Evolutionary conservation across 2,329 filamentous ascomycete genomes (phyloP).

Genomic region (Nemania sp.): DNA sequence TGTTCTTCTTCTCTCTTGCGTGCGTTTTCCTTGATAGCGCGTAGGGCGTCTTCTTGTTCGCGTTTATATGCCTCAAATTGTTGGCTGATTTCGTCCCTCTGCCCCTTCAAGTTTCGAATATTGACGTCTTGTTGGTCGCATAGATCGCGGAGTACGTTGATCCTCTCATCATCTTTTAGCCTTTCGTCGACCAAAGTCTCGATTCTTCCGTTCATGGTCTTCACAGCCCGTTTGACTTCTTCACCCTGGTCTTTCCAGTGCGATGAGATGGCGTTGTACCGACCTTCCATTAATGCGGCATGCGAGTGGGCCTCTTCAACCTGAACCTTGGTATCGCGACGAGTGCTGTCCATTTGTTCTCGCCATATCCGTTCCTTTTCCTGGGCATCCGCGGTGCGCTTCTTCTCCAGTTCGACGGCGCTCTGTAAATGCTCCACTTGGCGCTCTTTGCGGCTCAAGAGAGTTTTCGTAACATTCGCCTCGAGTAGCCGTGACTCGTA

Average conservation of each 20-base stretch:
- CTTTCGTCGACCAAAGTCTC: conserved; percentile 58
- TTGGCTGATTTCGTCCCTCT: conserved; percentile 63
- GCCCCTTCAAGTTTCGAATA: conserved; percentile 59
- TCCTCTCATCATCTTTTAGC: conserved; percentile 63
- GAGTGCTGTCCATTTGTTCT: conserved; percentile 64
- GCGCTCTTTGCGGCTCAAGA: conserved; percentile 72
- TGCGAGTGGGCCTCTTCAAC: conserved; percentile 68
- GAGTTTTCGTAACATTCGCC: conserved; percentile 70
- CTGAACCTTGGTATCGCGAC: conserved; percentile 61
- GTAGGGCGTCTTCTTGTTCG: conserved; percentile 64
- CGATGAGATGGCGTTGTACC: conserved; percentile 67
- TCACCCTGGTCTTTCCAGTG: conserved; percentile 70
- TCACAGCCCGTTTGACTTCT: conserved; percentile 58
- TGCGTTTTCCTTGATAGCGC: conserved; percentile 61
- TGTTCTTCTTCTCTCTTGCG: conserved; percentile 63
- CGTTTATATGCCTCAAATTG: conserved; percentile 67
- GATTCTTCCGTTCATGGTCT: conserved; percentile 57
- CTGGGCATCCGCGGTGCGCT: conserved; percentile 61
- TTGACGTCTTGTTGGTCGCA: conserved; percentile 75
- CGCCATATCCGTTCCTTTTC: conserved; percentile 64
- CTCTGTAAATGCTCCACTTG: conserved; percentile 71
- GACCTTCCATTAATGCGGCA: conserved; percentile 69
- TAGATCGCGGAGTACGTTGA: conserved; percentile 66
- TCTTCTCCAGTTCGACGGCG: conserved; percentile 65
- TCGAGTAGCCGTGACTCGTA: conserved; percentile 72